phyloP scores from a whole-genome alignment of 169 alveolate genomes.

The Babesia microti region DNA sequence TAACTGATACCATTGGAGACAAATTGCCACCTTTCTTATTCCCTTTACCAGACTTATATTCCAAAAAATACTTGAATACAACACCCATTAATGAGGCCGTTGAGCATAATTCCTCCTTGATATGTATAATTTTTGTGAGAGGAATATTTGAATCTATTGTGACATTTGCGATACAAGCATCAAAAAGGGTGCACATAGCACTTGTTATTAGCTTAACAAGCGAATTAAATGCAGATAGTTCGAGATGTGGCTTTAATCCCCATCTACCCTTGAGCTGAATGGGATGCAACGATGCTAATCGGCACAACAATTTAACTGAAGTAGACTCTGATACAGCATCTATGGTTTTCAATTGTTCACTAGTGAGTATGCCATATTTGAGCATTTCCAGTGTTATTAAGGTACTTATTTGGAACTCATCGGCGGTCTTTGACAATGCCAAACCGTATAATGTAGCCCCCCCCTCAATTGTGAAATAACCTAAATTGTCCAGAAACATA shows the following conservation, averaged over 20 bases:
- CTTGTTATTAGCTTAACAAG: constrained; percentile 49
- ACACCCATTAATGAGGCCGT: constrained; percentile 33
- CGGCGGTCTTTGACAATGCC: constrained; percentile 41
- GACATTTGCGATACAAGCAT: constrained; percentile 54
- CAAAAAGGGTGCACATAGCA: constrained; percentile 45
- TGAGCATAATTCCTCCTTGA: no score
- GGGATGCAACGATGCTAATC: constrained; percentile 43
- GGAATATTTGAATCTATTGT: no score
- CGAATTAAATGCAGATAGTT: constrained; percentile 44
- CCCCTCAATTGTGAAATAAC: constrained; percentile 48
- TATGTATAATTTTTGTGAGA: no score
- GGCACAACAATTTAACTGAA: constrained; percentile 31
- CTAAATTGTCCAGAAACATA: constrained; percentile 56
- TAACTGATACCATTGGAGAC: neutral
- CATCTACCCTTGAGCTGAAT: constrained; percentile 20
- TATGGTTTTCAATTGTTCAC: constrained; percentile 48
- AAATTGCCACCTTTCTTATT: neutral
- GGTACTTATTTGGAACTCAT: constrained; percentile 35
- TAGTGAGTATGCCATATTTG: constrained; percentile 56
- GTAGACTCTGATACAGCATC: constrained; percentile 35
- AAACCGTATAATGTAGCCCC: constrained; percentile 60
- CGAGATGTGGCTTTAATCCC: constrained; percentile 42
- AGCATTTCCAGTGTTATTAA: constrained; percentile 46
- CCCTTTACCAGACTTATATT: constrained; percentile 23
- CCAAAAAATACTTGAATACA: constrained; percentile 29